A percentile compares a stretch with the other conserved stretches of the same genome.
phyloP scores from a whole-genome alignment of 75 land plant species.

The Isoetes taiwanensis region DNA sequence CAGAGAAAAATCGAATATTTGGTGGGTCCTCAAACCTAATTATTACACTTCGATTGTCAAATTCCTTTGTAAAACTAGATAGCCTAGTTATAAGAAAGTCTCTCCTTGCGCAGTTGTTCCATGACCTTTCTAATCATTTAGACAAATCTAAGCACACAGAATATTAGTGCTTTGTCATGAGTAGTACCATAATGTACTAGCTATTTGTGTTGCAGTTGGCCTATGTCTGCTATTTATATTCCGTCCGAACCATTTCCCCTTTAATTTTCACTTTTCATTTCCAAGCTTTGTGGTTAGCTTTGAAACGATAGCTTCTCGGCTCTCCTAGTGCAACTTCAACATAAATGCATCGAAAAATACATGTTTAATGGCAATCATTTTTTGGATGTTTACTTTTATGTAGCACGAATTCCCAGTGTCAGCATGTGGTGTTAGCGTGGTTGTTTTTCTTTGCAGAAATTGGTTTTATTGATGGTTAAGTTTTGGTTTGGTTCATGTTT shows the following conservation, averaged over 20 bases:
- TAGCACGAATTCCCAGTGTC: not conserved
- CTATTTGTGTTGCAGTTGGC: not conserved
- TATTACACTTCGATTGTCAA: not conserved
- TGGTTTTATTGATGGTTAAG: not conserved
- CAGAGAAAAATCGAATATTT: conserved; percentile 42
- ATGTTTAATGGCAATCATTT: not conserved
- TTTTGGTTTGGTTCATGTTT: not conserved
- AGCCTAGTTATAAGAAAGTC: no score
- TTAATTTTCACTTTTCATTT: no score
- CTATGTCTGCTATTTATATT: no score
- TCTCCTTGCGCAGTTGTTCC: not conserved
- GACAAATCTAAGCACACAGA: not conserved
- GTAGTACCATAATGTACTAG: not conserved
- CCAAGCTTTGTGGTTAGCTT: not conserved
- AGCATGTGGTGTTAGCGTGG: not conserved
- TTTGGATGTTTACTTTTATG: not conserved
- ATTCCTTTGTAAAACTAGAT: not conserved
- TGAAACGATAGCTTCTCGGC: not conserved
- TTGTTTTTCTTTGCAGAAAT: not conserved
- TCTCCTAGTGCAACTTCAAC: not conserved
- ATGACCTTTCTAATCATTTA: not conserved
- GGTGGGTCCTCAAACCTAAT: conserved; percentile 35
- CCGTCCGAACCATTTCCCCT: no score
- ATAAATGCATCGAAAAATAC: not conserved
- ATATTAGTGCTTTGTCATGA: not conserved